phyloP scores from a whole-genome alignment of 768 basidiomycete species.

The Kwoniella sp. region DNA sequence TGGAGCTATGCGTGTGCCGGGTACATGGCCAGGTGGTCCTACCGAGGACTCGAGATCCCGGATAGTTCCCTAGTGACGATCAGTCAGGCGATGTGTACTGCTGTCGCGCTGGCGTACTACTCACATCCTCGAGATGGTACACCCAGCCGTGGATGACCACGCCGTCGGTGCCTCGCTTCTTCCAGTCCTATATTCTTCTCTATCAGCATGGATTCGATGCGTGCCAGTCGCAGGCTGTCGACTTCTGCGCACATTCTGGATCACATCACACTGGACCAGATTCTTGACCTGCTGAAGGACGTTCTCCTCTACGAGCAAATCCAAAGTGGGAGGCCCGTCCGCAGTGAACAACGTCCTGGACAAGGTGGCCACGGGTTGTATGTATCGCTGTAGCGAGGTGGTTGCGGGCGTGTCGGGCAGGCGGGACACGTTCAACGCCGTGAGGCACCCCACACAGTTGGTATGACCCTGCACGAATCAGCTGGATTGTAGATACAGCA shows the following conservation, averaged over 20 bases:
- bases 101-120: slow-evolving; percentile 1
- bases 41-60: slow-evolving; percentile 37
- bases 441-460: slow-evolving; percentile 40
- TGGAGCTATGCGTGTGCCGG: too few relatives aligned
- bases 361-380: slow-evolving; percentile 29
- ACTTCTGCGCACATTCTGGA: slow-evolving; percentile 25
- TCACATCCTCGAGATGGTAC: slow-evolving; percentile 43
- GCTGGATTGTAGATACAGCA: neutral
- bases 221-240: neutral
- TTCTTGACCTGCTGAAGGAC: slow-evolving; percentile 42
- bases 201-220: too few relatives aligned
- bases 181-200: too few relatives aligned
- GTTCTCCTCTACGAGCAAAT: slow-evolving; percentile 33
- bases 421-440: slow-evolving; percentile 33
- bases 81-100: neutral
- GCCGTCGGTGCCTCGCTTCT: slow-evolving; percentile 33
- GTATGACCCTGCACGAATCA: slow-evolving; percentile 32
- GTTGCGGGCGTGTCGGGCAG: slow-evolving; percentile 26
- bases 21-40: slow-evolving; percentile 37
- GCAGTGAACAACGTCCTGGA: slow-evolving; percentile 20
- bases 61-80: slow-evolving; percentile 32
- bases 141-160: slow-evolving; percentile 44
- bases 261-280: slow-evolving; percentile 28
- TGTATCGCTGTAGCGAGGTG: slow-evolving; percentile 32
- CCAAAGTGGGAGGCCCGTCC: slow-evolving; percentile 33